These are phyloP conservation scores for Crassisporium funariophilum DNA, from an alignment of 768 basidiomycete species.

Conservation along the genomic window DNA sequence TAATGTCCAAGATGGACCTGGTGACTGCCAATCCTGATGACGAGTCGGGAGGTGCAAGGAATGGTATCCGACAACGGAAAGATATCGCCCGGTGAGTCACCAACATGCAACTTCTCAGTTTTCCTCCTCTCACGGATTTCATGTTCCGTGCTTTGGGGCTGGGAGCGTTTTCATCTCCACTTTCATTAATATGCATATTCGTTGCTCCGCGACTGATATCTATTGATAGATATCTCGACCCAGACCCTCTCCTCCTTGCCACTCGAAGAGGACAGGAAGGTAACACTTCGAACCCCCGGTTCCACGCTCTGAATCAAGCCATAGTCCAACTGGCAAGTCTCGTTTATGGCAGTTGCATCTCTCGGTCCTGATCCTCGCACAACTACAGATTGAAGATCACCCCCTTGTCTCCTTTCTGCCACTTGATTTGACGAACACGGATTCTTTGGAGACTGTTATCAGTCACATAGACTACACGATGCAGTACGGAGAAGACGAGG, in stretches of 20 bases:
- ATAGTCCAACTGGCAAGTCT: conserved; percentile 86
- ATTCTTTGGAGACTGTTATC: conserved; percentile 87
- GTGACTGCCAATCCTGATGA: conserved; percentile 71
- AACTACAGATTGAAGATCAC: conserved; percentile 90
- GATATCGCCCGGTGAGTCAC: conserved; percentile 78
- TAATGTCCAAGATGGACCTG: conserved; percentile 99
- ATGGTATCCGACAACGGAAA: conserved; percentile 69
- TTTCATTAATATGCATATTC: too few relatives aligned
- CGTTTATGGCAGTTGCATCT: not conserved
- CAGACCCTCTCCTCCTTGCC: conserved; percentile 86
- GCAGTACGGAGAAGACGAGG: conserved; percentile 99
- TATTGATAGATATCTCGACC: conserved; percentile 78
- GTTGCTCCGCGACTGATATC: not conserved
- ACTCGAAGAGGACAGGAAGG: conserved; percentile 61
- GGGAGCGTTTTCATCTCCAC: too few relatives aligned
- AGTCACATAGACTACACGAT: conserved; percentile 98
- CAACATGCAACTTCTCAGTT: not conserved
- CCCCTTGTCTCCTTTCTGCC: conserved; percentile 97
- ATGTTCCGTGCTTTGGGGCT: too few relatives aligned
- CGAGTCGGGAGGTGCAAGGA: conserved; percentile 60
- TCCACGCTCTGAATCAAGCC: conserved; percentile 92
- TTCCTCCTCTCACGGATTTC: not conserved
- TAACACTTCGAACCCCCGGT: conserved; percentile 68
- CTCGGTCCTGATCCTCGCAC: conserved; percentile 5
- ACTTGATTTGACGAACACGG: conserved; percentile 85